Percentiles rank a stretch among this genome's conserved stretches.
phyloP scores from a whole-genome alignment of 169 alveolate genomes.

The Plasmodium fragile region DNA sequence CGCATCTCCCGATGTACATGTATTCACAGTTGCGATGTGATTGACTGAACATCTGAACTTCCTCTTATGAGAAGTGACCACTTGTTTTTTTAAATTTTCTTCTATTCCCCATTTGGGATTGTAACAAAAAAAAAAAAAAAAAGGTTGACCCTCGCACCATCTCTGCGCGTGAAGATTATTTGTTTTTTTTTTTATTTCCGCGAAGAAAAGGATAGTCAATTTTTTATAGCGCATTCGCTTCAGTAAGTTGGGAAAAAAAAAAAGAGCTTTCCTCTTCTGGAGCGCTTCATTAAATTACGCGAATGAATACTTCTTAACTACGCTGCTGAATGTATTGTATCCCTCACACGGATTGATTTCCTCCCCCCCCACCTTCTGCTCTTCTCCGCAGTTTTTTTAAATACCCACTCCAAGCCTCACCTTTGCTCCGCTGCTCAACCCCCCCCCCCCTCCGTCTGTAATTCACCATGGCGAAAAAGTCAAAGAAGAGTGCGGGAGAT shows the following conservation, averaged over 20 bases:
- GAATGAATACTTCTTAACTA: not conserved
- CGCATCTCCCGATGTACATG: not conserved
- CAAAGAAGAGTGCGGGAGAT: slow-evolving; percentile 92
- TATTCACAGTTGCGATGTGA: not conserved
- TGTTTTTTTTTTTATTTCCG: not conserved
- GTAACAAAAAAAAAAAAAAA: not conserved
- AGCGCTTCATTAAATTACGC: not conserved
- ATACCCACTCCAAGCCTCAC: not conserved
- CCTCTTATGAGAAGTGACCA: not conserved
- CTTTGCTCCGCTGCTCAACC: not conserved
- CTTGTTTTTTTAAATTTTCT: not conserved
- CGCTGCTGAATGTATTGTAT: not conserved
- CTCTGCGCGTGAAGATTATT: not conserved
- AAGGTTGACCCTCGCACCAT: not conserved
- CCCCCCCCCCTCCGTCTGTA: not conserved
- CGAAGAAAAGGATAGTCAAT: not conserved
- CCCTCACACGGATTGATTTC: not conserved
- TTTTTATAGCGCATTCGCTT: not conserved
- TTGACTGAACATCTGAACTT: not conserved
- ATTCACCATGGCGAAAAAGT: slow-evolving; percentile 89
- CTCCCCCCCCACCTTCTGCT: not conserved
- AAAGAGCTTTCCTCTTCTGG: not conserved
- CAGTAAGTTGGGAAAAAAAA: not conserved
- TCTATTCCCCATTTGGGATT: slow-evolving; percentile 3
- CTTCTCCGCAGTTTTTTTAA: not conserved